Base-by-base conservation (phyloP, 768 basidiomycete species). In the Mycena olivaceomarginata region DNA sequence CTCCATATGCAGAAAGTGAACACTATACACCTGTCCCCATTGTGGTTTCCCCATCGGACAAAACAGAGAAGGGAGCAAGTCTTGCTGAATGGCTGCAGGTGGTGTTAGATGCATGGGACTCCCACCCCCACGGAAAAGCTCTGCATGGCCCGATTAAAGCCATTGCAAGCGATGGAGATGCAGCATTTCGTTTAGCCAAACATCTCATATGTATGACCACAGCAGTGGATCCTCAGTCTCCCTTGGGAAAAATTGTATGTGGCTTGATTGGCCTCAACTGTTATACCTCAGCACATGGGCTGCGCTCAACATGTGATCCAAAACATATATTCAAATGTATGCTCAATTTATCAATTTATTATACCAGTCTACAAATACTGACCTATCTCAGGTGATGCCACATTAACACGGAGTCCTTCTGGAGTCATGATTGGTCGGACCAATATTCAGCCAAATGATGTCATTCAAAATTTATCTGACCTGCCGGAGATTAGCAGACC, bases 111-210 rank as follows among this genome's bases (percentile, higher is more conserved):
- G 45, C 64, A 1, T 82, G 79, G 43, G 22, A 75, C 18, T 45
- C n/a, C 11, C 69, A 81, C 73, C 66, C 71, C 25, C 4, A 72
- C 68, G 83, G 83, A 1, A 77, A 77, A 56, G 41, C 10, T 22
- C 5, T 70, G 3, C 76, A 82, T 78, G 82, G 84, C 7, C 80
- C 80, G 0, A 82, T 85, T 13, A 60, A 15, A 16, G 63, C 67
- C 2, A 22, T 85, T 45, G 82, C 75, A 0, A 85, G 77, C 39
- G 84, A 85, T 79, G 85, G 48, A 16, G 59, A 60, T 60, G 37
- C 59, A 11, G 4, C 31, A 5, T 60, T 25, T 39, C 59, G 59
- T 7, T 31, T 60, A 16, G 59, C 59, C 7, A 60, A 60, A 39
- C 59, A 60, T 20, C 5, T 39, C 7, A 5, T 60, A 15, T 60